Percentiles rank a stretch among this genome's conserved stretches.
Evolutionary conservation across 2,329 filamentous ascomycete species (phyloP).

Genomic region (Nannizziopsis arthrosporioides): DNA sequence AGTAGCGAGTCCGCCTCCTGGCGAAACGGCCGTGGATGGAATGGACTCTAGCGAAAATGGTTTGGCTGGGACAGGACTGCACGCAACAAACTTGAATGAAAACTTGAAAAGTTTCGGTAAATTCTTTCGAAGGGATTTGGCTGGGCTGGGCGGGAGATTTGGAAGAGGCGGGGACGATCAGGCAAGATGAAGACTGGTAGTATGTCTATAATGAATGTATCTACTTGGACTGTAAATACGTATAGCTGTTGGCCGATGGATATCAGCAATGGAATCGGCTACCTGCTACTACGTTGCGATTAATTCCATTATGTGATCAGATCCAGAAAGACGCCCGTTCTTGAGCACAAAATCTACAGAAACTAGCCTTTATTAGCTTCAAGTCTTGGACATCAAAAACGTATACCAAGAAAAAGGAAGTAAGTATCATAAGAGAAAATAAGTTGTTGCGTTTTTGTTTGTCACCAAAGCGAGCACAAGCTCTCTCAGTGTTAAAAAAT

Average conservation of each 20-base stretch:
- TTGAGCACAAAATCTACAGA: neutral
- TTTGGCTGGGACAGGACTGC: slow-evolving; percentile 21
- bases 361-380: slow-evolving; percentile 1
- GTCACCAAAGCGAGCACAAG: slow-evolving; percentile 42
- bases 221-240: no score
- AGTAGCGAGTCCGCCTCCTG: slow-evolving; percentile 18
- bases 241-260: no score
- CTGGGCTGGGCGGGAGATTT: slow-evolving; percentile 61
- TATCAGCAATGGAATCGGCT: no score
- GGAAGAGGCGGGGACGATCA: slow-evolving; percentile 43
- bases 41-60: slow-evolving; percentile 22
- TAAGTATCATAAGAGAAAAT: slow-evolving; percentile 57
- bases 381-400: neutral
- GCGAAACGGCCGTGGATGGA: slow-evolving; percentile 18
- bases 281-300: no score
- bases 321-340: no score
- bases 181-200: neutral
- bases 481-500: slow-evolving; percentile 53
- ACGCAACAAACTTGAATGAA: slow-evolving; percentile 70
- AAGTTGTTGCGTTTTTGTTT: slow-evolving; percentile 51
- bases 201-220: neutral
- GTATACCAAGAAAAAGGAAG: neutral
- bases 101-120: slow-evolving; percentile 93
- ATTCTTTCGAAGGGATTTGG: slow-evolving; percentile 84
- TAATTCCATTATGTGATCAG: no score